Base-by-base conservation (phyloP, 2,329 filamentous ascomycete genomes). In the Byssothecium circinans region DNA sequence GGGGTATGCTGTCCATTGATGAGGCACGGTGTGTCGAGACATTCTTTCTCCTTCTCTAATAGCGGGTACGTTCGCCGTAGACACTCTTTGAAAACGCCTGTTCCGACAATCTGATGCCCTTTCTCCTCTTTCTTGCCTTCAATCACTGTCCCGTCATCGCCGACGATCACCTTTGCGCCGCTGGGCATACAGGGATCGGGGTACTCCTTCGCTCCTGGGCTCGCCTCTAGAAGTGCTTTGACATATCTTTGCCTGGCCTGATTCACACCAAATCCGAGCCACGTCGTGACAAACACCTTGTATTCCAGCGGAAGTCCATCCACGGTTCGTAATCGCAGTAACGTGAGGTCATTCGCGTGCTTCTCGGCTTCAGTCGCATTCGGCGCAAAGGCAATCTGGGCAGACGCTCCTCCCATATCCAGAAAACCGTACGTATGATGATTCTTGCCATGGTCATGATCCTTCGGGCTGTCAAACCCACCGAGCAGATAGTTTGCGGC, bases 361-460 rank as follows among this genome's bases (percentile, higher is more conserved):
- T 91, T 94, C 62, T 85, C 82, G 1, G 91, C 86, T 69, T 99
- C 94, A 1, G 94, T 97, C 3, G 81, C 75, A 71, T 99, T 99
- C 1, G 94, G 94, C 2, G 91, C 92, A 70, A 99, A 99, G 0
- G 95, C 94, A 64, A 99, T 97, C 73, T 99, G 94, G 14, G 94
- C 92, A 0, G 92, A 97, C 20, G 94, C 94, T 42, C 94, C 94
- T 41, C 94, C 94, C 95, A 99, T 99, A 68, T 99, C 94, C 51
- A 99, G 76, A 64, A 99, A 99, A 0, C 94, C 94, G 70, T 97
- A 99, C 0, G 94, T 99, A 64, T 91, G 88, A 68, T 97, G 94
- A 20, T 82, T 83, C 56, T 95, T 91, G 43, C 90, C 91, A 68
- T 96, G 90, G 43, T 83, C 76, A 61, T 96, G 89, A 12, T 83